Conservation (phyloP, 257 asterid genomes). For the Nicotiana knightiana region DNA sequence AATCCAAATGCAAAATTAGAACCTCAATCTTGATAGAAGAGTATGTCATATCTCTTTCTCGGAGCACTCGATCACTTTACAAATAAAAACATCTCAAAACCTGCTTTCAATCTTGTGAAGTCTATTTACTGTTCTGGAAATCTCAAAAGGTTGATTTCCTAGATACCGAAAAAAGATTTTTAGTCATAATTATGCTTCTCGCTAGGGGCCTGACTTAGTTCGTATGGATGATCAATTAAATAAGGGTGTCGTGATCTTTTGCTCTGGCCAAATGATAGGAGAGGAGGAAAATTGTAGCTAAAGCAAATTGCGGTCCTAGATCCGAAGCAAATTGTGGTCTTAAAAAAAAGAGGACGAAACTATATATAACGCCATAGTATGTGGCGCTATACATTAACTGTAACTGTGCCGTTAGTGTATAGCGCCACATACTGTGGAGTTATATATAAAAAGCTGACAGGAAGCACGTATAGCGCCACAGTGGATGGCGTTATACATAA, state of each 20-base stretch:
- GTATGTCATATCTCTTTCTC: not conserved
- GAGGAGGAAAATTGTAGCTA: not conserved
- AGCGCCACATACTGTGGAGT: no score
- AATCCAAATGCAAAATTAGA: not conserved
- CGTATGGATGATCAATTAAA: not conserved
- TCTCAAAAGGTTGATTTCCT: not conserved
- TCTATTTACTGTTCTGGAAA: not conserved
- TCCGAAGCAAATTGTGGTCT: no score
- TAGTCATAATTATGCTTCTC: no score
- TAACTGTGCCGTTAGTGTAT: no score
- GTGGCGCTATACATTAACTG: no score
- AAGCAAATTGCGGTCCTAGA: not conserved
- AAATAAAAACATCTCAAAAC: not conserved
- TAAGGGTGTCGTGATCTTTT: not conserved
- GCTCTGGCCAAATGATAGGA: not conserved
- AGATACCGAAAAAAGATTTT: no score
- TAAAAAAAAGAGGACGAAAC: no score
- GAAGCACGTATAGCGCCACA: no score
- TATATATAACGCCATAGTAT: no score
- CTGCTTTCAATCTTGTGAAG: not conserved
- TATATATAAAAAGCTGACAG: no score
- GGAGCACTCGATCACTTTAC: not conserved
- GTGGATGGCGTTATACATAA: no score
- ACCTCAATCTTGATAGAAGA: not conserved
- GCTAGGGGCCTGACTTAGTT: not conserved